Evolutionary conservation across 441 rosid genomes (phyloP), one percentile per base, ranked within the genome.

Genomic region (Bocquillonia castaneifolia): DNA sequence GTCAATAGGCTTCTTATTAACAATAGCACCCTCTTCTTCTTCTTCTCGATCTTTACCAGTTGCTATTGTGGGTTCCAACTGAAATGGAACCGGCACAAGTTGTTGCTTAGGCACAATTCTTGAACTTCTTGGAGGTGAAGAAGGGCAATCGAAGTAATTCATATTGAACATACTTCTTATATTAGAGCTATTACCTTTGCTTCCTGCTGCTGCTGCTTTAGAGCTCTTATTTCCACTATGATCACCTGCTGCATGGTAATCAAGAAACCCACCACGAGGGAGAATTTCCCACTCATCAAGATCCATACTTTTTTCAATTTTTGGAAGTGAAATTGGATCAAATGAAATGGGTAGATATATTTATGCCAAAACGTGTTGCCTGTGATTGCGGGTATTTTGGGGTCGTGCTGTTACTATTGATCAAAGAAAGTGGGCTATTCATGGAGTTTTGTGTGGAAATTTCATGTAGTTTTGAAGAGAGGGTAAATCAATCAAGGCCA

Each of bases 271-370:
- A 58, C 76, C 79, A 59, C 37, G 79, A 7, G 98, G 85, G 22
- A 92, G 90, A 50, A 88, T 58, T 59, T 84, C 96, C 98, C 98
- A 92, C 66, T 85, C 98, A 29, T 90, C 91, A 52, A 82, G 80
- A 81, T 89, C 96, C 93, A 92, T 87, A 40, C 55, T 70, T 68
- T 13, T 45, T 68, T 28, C 20, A 0, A 32, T 8, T 71, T 53
- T 32, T 34, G 34, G 63, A 25, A 18, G 37, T 22, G 23, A 60
- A 61, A 65, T n/a, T 14, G 20, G 56, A 36, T 64, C 37, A 26
- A 55, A 47, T 37, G 32, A 68, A 50, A 50, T 36, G 64, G 77
- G 71, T 31, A 23, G 64, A 39, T 29, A 56, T 26, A 8, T 68
- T 18, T 10, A 52, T 42, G 13, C 3, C 5, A 22, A 56, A 9